Evolutionary conservation across 2,329 filamentous ascomycete genomes (phyloP), one percentile per base, ranked within the genome.

Genomic region (Neofusicoccum cordaticola): DNA sequence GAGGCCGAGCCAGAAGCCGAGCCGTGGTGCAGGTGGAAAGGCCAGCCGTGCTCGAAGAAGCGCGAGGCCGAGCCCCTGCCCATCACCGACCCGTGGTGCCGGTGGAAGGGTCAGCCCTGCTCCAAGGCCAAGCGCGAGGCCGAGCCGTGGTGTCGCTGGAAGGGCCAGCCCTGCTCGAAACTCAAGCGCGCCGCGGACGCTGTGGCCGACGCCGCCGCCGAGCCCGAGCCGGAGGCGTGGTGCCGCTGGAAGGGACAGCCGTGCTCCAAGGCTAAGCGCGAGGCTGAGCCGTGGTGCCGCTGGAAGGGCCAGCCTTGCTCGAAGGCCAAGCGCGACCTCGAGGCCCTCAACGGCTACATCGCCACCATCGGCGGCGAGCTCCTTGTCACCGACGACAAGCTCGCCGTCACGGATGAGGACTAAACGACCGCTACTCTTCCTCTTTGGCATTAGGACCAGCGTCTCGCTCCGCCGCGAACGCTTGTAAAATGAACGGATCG

Each of bases 1-100:
- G 71, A 71, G 47, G 64, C 66, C 63, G 76, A 75, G 67, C 75
- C 76, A 44, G 71, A 72, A 7, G 73, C 75, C 19, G 69, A 72
- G 41, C 66, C 2, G 68, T 13, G 41, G 81, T 69, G 68, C 74
- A 67, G 71, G 73, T 45, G 73, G 73, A 39, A 31, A 5, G 80
- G 81, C 39, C 73, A 79, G 68, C 68, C 74, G 22, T 84, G 82
- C 78, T 78, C 73, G 72, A 79, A 80, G 70, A 80, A 79, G 72
- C 80, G 79, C 67, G 77, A 76, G n/a, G 77, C 77, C 52, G 75
- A 77, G 58, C 75, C 75, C 15, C 70, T 79, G 34, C 71, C 79
- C 37, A 67, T 73, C 15, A 74, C 74, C 57, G 66, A 52, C 37
- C 64, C 65, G 6, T n/a, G 39, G 11, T 41, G 39, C 9, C 72